Base-by-base conservation (phyloP, 1,139 yeast species). In the Zygosaccharomyces sapae region DNA sequence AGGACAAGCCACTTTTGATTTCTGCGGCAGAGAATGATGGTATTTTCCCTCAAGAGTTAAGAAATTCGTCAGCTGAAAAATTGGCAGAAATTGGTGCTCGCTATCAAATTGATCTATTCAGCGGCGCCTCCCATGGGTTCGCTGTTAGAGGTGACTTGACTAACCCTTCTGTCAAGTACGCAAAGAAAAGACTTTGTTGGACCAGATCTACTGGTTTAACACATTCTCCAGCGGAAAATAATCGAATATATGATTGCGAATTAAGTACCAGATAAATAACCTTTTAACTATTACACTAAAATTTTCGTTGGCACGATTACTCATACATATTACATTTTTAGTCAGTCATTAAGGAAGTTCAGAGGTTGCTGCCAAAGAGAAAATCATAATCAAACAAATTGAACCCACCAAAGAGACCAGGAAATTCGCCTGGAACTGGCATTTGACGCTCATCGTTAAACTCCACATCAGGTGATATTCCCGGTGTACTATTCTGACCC, bases 121-220 rank as follows among this genome's bases (percentile, higher is more conserved):
- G 82, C 31, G 83, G 83, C 44, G 83, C 77, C 20, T 37, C 63
- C 2, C 96, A 88, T 63, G 96, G 96, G 1, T 88, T 71, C 62
- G 77, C 95, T 18, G 81, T 77, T 38, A 83, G 84, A 69, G 96
- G 94, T 50, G 96, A 89, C 64, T 51, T 74, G 33, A 54, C 71
- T 10, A 69, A 70, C 51, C 84, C 86, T 8, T 62, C 58, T 40
- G 78, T 76, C 50, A 74, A 70, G 60, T 83, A 80, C 56, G 92
- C 96, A 40, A 77, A 66, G 87, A 85, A 55, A 85, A 81, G 71
- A 73, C 81, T 2, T 67, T 86, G 37, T 38, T 52, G 30, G 94
- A 85, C 65, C 86, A 81, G 63, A 56, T 79, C 37, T 61, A 65
- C 54, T 82, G 79, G 78, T 79, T 80, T 59, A 47, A 56, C 30